Evolutionary conservation across 495 filamentous ascomycete genomes (phyloP).

Genomic region (Hyaloscypha finlandica): DNA sequence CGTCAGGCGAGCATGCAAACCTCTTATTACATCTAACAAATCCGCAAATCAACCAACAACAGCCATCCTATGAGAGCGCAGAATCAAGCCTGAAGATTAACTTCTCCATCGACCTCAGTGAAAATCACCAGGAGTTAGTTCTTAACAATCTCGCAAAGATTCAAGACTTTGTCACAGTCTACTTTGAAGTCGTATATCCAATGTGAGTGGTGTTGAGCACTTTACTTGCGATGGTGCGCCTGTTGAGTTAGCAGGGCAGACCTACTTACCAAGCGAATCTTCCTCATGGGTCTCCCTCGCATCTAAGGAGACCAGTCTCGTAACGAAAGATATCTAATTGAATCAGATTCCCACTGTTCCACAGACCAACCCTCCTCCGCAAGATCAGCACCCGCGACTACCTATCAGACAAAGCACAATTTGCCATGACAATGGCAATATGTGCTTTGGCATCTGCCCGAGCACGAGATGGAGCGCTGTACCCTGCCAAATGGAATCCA

Average conservation of each 20-base stretch:
- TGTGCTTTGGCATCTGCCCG: constrained; percentile 49
- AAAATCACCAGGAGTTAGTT: constrained; percentile 12
- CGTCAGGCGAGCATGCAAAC: not conserved
- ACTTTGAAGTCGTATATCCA: constrained; percentile 30
- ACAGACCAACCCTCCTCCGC: constrained; percentile 42
- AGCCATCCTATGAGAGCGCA: constrained; percentile 7
- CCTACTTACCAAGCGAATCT: not conserved
- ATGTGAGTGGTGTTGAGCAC: constrained; percentile 19
- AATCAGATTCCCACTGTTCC: constrained; percentile 51
- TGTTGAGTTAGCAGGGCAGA: not conserved
- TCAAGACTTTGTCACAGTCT: constrained; percentile 20
- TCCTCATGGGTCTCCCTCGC: not conserved
- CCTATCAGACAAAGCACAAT: constrained; percentile 43
- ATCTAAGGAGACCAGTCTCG: not conserved
- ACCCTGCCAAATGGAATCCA: constrained; percentile 35
- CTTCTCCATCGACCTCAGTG: constrained; percentile 7
- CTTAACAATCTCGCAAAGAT: constrained; percentile 13
- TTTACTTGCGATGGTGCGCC: not conserved
- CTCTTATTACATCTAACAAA: not conserved
- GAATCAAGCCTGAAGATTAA: constrained; percentile 3
- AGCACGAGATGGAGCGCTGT: constrained; percentile 48
- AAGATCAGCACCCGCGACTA: constrained; percentile 42
- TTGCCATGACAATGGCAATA: constrained; percentile 51
- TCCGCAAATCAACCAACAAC: constrained; percentile 8
- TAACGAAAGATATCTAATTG: constrained; percentile 21